phyloP scores from a whole-genome alignment of 768 basidiomycete species.

The Aureoboletus auriporus region DNA sequence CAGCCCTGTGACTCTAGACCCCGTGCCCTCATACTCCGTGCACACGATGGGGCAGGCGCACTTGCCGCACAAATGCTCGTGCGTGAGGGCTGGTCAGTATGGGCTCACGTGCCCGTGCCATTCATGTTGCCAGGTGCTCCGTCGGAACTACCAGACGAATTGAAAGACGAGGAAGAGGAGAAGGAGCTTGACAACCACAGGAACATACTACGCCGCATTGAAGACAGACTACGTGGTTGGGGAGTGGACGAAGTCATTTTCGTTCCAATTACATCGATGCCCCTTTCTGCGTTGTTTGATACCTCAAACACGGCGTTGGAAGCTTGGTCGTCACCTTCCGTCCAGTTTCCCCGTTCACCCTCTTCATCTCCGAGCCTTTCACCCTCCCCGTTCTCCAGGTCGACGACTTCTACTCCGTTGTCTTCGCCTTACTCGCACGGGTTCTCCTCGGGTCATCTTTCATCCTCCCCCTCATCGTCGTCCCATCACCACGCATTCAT shows the following conservation, averaged over 20 bases:
- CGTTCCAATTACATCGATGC: slow-evolving; percentile 31
- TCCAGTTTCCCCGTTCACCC: slow-evolving; percentile 22
- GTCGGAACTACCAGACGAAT: slow-evolving; percentile 36
- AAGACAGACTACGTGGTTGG: slow-evolving; percentile 57
- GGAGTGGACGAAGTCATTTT: slow-evolving; percentile 79
- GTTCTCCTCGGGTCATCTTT: slow-evolving; percentile 22
- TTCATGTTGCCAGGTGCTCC: slow-evolving; percentile 29
- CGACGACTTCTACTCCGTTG: slow-evolving; percentile 28
- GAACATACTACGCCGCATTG: slow-evolving; percentile 41
- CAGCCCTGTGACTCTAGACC: slow-evolving; percentile 22
- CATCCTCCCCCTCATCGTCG: slow-evolving; percentile 23
- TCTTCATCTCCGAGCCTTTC: slow-evolving; percentile 31
- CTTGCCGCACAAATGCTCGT: slow-evolving; percentile 77
- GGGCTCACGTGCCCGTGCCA: slow-evolving; percentile 55
- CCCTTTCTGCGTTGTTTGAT: slow-evolving; percentile 21
- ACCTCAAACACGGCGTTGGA: slow-evolving; percentile 18
- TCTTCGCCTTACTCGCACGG: slow-evolving; percentile 27
- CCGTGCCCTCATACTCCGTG: slow-evolving; percentile 62
- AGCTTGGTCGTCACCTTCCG: slow-evolving; percentile 22
- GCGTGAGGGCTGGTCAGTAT: slow-evolving; percentile 65
- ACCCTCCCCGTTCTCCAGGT: slow-evolving; percentile 31
- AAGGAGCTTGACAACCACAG: slow-evolving; percentile 38
- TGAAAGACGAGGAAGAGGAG: slow-evolving; percentile 28
- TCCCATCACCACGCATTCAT: slow-evolving; percentile 22
- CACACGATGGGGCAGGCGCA: slow-evolving; percentile 73